phyloP scores from a whole-genome alignment of 345 rosid species.

The Brassica juncea region DNA sequence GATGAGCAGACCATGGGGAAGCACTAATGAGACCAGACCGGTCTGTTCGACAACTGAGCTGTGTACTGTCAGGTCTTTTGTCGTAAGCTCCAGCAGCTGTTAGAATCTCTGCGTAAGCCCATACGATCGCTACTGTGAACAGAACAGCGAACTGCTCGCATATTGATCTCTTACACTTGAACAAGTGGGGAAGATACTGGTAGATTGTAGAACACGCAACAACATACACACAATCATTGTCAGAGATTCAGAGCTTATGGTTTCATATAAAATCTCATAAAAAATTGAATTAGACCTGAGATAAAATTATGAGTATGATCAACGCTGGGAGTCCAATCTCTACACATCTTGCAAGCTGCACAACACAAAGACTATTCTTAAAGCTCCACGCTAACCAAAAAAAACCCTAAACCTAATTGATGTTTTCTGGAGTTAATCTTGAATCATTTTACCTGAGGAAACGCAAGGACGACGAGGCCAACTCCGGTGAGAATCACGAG shows the following conservation, averaged over 20 bases:
- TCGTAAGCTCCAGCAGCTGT: conserved; percentile 82
- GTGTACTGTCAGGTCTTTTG: conserved; percentile 56
- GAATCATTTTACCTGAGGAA: conserved; percentile 62
- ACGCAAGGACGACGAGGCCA: conserved; percentile 68
- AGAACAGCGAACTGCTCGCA: conserved; percentile 63
- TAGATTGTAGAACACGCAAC: conserved; percentile 13
- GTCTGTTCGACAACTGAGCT: conserved; percentile 79
- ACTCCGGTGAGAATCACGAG: conserved; percentile 82
- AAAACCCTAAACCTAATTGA: neutral
- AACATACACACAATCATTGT: neutral
- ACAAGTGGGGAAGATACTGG: conserved; percentile 66
- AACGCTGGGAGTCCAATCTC: conserved; percentile 88
- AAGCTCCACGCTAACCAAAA: neutral
- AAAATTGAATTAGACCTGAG: conserved; percentile 59
- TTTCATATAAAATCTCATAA: neutral
- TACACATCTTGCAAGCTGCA: conserved; percentile 71
- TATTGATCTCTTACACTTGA: conserved; percentile 48
- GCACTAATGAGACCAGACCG: conserved; percentile 81
- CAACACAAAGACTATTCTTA: conserved; percentile 15
- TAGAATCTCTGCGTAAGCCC: conserved; percentile 80
- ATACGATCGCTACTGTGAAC: conserved; percentile 54
- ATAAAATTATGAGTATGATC: conserved; percentile 57
- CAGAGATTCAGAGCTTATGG: neutral
- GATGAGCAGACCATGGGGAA: conserved; percentile 68
- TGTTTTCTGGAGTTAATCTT: neutral